Base-by-base conservation (phyloP, 2,329 filamentous ascomycete genomes). In the Phialophora macrospora region DNA sequence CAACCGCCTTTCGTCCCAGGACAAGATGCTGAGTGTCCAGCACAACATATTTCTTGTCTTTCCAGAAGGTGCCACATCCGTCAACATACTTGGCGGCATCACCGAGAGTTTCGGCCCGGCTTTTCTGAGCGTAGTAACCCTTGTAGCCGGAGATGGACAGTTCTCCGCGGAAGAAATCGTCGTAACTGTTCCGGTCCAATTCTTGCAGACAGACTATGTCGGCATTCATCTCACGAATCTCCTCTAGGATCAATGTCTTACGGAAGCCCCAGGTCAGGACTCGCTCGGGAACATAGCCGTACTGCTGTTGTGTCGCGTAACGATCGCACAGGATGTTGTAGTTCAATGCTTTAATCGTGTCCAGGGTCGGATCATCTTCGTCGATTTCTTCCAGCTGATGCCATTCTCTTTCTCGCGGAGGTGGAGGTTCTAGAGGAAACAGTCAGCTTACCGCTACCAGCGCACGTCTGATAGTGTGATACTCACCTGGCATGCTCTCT, bases 321-420 rank as follows among this genome's bases (percentile, higher is more conserved):
- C 93, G 92, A 78, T 97, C 93, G 79, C 94, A 97, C 11, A 99
- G 85, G 55, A 94, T 96, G 77, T 99, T 99, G 88, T 95, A 97
- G 24, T 92, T 96, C 68, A 98, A 84, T 8, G 96, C 89, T 64
- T 91, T 92, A 76, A 98, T 87, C 60, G 87, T 89, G 74, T 97
- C 77, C 62, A 81, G 76, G 52, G 78, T 73, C 41, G 78, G 68
- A 80, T 83, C 62, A 83, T 82, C 69, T 90, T 77, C 75, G 32
- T 79, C 73, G 28, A 80, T 79, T 61, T 84, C 82, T 68, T 85
- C 89, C 26, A 98, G 85, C n/a, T 90, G 84, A 66, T 97, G 87
- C 79, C 89, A 89, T 73, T 90, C 88, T 73, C 95, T 88, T 55
- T 90, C 87, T 32, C 85, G 83, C 1, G 94, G 95, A 51, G 92